Percentiles rank a stretch among this genome's conserved stretches.
Conservation (phyloP, 2,329 filamentous ascomycete genomes). For the Paecilomyces niveus region DNA sequence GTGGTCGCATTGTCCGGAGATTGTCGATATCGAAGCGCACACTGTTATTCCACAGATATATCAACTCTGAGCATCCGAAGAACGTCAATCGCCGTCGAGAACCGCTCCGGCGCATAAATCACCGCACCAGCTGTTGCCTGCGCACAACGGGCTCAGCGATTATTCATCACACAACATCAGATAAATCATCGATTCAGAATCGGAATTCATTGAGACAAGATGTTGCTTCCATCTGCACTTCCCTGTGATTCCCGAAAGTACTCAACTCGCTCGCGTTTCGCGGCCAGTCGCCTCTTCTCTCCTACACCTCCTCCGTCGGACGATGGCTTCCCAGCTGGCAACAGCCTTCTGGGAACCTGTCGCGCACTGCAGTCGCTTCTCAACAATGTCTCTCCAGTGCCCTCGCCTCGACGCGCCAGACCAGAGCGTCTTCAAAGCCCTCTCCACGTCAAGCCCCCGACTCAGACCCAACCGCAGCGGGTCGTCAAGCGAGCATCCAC, state of each 20-base stretch:
- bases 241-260: slow-evolving; percentile 36
- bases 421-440: slow-evolving; percentile 34
- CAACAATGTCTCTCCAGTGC: slow-evolving; percentile 29
- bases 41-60: slow-evolving; percentile 2
- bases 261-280: slow-evolving; percentile 24
- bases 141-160: slow-evolving; percentile 12
- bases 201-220: slow-evolving; percentile 10
- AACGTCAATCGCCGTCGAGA: slow-evolving; percentile 15
- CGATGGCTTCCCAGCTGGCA: slow-evolving; percentile 25
- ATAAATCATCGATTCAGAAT: background rate
- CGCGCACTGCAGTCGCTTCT: slow-evolving; percentile 36
- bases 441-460: slow-evolving; percentile 22
- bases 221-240: slow-evolving; percentile 42
- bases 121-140: slow-evolving; percentile 8
- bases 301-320: slow-evolving; percentile 32
- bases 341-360: slow-evolving; percentile 35
- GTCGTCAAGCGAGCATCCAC: slow-evolving; percentile 13
- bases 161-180: slow-evolving; percentile 4
- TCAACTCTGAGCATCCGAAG: slow-evolving; percentile 12
- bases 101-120: slow-evolving; percentile 25
- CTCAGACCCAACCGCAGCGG: slow-evolving; percentile 23
- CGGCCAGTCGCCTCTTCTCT: slow-evolving; percentile 27
- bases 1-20: slow-evolving; percentile 39
- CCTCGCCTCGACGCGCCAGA: slow-evolving; percentile 27
- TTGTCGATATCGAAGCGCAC: slow-evolving; percentile 17